These are phyloP conservation scores for Chondrus crispus DNA, from an alignment of 23 red algal genomes.

Conservation along the genomic window DNA sequence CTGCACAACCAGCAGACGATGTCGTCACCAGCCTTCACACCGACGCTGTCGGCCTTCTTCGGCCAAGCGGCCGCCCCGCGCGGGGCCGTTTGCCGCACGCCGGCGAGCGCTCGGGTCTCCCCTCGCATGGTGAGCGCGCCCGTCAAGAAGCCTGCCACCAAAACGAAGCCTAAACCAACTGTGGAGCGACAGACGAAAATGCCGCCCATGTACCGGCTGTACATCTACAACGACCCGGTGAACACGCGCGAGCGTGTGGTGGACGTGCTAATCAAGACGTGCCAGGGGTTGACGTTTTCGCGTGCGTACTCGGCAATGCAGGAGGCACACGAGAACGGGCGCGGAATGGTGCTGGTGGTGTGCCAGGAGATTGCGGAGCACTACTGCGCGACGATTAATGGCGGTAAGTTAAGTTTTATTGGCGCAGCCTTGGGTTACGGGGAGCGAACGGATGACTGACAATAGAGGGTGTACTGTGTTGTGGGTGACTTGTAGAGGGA, in stretches of 20 bases:
- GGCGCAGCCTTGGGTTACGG: too few relatives aligned
- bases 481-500: background rate
- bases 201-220: conserved; percentile 60
- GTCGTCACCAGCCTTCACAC: too few relatives aligned
- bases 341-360: conserved; percentile 55
- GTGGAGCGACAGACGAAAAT: conserved; percentile 11
- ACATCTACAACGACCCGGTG: conserved; percentile 71
- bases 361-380: conserved; percentile 74
- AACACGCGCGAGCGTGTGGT: conserved; percentile 65
- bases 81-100: too few relatives aligned
- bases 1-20: too few relatives aligned
- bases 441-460: too few relatives aligned
- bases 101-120: too few relatives aligned
- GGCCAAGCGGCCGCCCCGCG: too few relatives aligned
- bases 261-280: conserved; percentile 53
- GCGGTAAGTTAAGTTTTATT: conserved; percentile 13
- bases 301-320: conserved; percentile 71
- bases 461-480: background rate
- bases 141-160: conserved; percentile 24
- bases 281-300: conserved; percentile 53
- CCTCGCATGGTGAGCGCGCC: background rate
- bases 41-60: too few relatives aligned
- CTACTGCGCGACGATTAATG: conserved; percentile 66
- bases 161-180: background rate
- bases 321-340: conserved; percentile 68